Percentiles rank a stretch among this genome's conserved stretches.
phyloP scores from a whole-genome alignment of 169 alveolate genomes.

The Eimeria nieschulzi region DNA sequence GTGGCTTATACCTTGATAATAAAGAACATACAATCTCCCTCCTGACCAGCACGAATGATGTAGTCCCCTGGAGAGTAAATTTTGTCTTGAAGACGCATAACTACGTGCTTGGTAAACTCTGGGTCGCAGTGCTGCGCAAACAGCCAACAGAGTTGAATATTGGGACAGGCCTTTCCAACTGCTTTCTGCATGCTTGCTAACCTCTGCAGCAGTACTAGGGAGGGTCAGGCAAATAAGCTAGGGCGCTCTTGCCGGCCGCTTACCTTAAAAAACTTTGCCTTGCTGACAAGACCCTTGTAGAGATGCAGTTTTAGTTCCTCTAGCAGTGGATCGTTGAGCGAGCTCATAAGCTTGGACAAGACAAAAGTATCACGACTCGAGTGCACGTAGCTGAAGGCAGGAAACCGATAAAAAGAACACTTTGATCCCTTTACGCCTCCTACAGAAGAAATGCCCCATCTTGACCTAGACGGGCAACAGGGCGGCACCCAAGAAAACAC shows the following conservation, averaged over 20 bases:
- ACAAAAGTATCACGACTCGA: slow-evolving; percentile 52
- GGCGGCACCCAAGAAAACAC: background rate
- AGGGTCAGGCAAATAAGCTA: too few relatives aligned
- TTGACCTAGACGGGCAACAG: background rate
- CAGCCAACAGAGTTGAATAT: too few relatives aligned
- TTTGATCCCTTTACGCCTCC: background rate
- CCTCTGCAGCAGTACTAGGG: too few relatives aligned
- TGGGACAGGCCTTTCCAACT: too few relatives aligned
- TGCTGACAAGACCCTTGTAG: slow-evolving; percentile 39
- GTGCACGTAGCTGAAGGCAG: slow-evolving; percentile 35
- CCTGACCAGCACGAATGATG: slow-evolving; percentile 63
- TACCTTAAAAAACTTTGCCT: slow-evolving; percentile 55
- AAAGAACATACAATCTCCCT: slow-evolving; percentile 61
- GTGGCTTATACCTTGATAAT: slow-evolving; percentile 32
- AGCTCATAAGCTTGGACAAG: slow-evolving; percentile 51
- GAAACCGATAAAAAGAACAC: background rate
- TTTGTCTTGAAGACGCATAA: slow-evolving; percentile 44
- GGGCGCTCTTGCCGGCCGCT: background rate
- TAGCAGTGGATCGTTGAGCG: slow-evolving; percentile 52
- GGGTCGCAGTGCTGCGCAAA: slow-evolving; percentile 64
- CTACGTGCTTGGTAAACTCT: slow-evolving; percentile 49
- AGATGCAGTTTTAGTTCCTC: slow-evolving; percentile 57
- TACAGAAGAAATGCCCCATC: too few relatives aligned
- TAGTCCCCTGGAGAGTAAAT: slow-evolving; percentile 58
- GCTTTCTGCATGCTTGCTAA: too few relatives aligned